phyloP scores from a whole-genome alignment of 2,329 filamentous ascomycete species.

The Colletotrichum sansevieriae region DNA sequence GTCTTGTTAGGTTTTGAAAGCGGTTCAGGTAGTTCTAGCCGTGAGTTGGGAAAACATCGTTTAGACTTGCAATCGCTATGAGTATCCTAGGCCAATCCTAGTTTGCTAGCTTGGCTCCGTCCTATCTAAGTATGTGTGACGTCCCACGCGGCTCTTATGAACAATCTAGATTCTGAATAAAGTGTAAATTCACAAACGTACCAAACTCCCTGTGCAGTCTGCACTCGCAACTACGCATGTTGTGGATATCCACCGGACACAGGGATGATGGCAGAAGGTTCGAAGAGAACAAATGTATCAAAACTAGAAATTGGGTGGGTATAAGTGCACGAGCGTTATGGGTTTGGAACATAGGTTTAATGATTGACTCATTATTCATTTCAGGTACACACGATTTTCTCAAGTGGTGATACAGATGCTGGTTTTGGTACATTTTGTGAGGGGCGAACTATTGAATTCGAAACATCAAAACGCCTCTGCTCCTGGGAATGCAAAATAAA shows the following conservation, averaged over 20 bases:
- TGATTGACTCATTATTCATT: background rate
- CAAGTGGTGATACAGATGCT: slow-evolving; percentile 2
- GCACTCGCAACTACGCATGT: background rate
- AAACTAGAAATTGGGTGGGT: slow-evolving; percentile 15
- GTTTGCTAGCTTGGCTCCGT: too few relatives aligned
- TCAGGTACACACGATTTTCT: background rate
- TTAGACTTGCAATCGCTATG: slow-evolving; percentile 35
- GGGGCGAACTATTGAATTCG: slow-evolving; percentile 7
- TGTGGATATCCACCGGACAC: slow-evolving; percentile 25
- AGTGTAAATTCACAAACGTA: slow-evolving; percentile 3
- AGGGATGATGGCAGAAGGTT: slow-evolving; percentile 29
- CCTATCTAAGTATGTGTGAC: background rate
- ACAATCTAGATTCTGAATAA: background rate
- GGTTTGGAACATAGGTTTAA: background rate
- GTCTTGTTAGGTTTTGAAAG: slow-evolving; percentile 31
- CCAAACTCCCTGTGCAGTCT: too few relatives aligned
- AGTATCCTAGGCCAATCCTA: background rate
- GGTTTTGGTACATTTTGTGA: slow-evolving; percentile 7
- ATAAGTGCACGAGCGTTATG: slow-evolving; percentile 20
- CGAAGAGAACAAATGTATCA: slow-evolving; percentile 24
- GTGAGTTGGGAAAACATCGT: slow-evolving; percentile 36
- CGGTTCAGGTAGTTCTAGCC: slow-evolving; percentile 30
- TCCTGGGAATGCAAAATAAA: background rate
- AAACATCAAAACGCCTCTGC: background rate
- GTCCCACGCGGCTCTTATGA: background rate